Percentiles rank a stretch among this genome's conserved stretches.
These are phyloP conservation scores for Meredithiella fracta DNA, from an alignment of 2,329 filamentous ascomycete species.

Conservation along the genomic window DNA sequence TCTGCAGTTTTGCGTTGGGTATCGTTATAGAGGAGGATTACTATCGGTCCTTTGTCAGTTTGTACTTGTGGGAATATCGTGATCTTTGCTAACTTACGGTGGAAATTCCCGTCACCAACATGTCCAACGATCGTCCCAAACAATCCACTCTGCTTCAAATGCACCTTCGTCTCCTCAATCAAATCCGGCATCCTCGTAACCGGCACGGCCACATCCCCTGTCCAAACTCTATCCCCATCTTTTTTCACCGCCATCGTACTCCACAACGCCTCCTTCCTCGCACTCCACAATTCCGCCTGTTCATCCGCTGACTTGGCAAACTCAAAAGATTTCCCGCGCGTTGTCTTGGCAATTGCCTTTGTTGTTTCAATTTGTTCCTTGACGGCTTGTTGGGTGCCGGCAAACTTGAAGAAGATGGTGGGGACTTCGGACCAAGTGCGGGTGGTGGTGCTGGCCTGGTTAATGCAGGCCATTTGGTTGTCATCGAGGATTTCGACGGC, in stretches of 20 bases:
- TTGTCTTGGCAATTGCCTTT: slow-evolving; percentile 40
- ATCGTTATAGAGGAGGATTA: slow-evolving; percentile 46
- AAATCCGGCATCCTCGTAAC: slow-evolving; percentile 57
- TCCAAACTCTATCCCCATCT: slow-evolving; percentile 62
- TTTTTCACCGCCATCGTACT: slow-evolving; percentile 52
- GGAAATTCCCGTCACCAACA: slow-evolving; percentile 67
- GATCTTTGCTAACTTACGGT: slow-evolving; percentile 27
- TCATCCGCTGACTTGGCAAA: slow-evolving; percentile 57
- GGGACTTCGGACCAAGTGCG: slow-evolving; percentile 55
- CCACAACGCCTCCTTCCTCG: slow-evolving; percentile 72
- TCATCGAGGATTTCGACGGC: slow-evolving; percentile 91
- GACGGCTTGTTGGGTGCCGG: slow-evolving; percentile 50
- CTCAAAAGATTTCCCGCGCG: slow-evolving; percentile 55
- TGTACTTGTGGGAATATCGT: neutral
- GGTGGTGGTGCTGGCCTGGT: slow-evolving; percentile 47
- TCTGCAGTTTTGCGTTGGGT: slow-evolving; percentile 50
- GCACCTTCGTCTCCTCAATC: slow-evolving; percentile 52
- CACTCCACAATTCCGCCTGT: slow-evolving; percentile 64
- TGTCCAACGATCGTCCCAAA: slow-evolving; percentile 47
- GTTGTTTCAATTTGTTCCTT: slow-evolving; percentile 65
- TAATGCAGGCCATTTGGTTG: slow-evolving; percentile 64
- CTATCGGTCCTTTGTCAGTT: slow-evolving; percentile 17
- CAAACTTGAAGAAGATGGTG: slow-evolving; percentile 74
- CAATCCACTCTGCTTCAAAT: slow-evolving; percentile 27
- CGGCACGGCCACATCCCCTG: slow-evolving; percentile 72